Conservation (phyloP, 139 green algal genomes). For the Chlamydomonas schloesseri region DNA sequence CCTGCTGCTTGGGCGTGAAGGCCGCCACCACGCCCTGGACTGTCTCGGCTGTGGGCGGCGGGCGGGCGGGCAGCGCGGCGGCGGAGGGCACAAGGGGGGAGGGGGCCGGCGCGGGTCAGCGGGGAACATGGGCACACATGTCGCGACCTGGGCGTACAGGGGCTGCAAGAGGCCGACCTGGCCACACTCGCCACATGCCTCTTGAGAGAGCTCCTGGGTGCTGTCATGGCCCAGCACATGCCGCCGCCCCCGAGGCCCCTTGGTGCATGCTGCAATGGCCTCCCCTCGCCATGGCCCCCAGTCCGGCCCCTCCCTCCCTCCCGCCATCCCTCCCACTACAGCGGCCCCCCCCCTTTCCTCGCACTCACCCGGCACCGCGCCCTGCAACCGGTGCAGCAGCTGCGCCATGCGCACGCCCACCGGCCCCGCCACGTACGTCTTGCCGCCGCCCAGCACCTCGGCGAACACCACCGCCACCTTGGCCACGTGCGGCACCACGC, state of each 20-base stretch:
- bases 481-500: conserved; percentile 67
- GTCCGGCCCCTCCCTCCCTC: neutral
- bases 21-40: conserved; percentile 1
- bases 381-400: conserved; percentile 51
- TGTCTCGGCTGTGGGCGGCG: conserved; percentile 6
- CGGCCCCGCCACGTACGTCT: conserved; percentile 46
- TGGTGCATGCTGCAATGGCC: neutral
- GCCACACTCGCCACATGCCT: no score
- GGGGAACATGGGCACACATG: neutral
- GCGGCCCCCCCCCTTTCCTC: neutral
- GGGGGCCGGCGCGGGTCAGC: neutral
- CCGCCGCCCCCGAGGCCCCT: no score
- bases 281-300: neutral
- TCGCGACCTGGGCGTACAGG: no score
- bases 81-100: neutral
- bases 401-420: conserved; percentile 45
- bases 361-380: conserved; percentile 32
- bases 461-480: conserved; percentile 55
- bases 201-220: neutral
- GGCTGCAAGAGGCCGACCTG: no score
- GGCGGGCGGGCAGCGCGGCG: no score
- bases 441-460: conserved; percentile 56
- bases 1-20: conserved; percentile 58
- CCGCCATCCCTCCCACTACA: neutral
- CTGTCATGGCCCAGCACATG: neutral